A percentile compares a stretch with the other conserved stretches of the same genome.
Conservation (phyloP, 148 eudicot species). For the Camellia lanceoleosa region DNA sequence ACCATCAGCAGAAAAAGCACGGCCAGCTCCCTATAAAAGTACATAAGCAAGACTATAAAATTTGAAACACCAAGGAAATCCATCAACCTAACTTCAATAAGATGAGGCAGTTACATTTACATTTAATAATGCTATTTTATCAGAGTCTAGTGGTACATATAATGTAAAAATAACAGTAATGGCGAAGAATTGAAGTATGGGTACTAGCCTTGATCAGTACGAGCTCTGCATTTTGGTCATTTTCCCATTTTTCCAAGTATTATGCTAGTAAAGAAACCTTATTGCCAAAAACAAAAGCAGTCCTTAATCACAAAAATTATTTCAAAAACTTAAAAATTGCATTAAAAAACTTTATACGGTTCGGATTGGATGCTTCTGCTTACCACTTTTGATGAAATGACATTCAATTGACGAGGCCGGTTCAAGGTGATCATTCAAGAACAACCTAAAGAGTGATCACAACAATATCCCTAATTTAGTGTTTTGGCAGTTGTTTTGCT, state of each 20-base stretch:
- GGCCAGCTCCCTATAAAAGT: constrained; percentile 78
- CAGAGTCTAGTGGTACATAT: background rate
- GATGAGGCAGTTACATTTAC: too few species aligned
- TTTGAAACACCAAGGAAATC: background rate
- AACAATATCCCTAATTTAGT: background rate
- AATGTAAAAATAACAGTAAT: background rate
- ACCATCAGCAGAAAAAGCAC: constrained; percentile 97
- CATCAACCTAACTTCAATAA: background rate
- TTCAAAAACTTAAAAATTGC: background rate
- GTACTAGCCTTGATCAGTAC: constrained; percentile 71
- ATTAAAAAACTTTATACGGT: background rate
- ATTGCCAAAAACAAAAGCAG: constrained; percentile 12
- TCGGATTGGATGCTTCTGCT: constrained; percentile 1
- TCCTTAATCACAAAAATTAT: background rate
- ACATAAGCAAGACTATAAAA: constrained; percentile 8
- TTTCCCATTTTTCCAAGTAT: constrained; percentile 90
- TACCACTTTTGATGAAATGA: constrained; percentile 80
- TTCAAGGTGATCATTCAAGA: constrained; percentile 76
- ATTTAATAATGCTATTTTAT: background rate
- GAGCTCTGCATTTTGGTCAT: constrained; percentile 66
- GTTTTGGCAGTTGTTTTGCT: background rate
- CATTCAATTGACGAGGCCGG: constrained; percentile 84
- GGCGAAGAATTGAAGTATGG: constrained; percentile 1
- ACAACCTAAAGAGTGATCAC: constrained; percentile 52
- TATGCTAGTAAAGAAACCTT: constrained; percentile 75